These are phyloP conservation scores for Aureococcus anophagefferens DNA, from an alignment of 108 stramenopile species.

Conservation along the genomic window DNA sequence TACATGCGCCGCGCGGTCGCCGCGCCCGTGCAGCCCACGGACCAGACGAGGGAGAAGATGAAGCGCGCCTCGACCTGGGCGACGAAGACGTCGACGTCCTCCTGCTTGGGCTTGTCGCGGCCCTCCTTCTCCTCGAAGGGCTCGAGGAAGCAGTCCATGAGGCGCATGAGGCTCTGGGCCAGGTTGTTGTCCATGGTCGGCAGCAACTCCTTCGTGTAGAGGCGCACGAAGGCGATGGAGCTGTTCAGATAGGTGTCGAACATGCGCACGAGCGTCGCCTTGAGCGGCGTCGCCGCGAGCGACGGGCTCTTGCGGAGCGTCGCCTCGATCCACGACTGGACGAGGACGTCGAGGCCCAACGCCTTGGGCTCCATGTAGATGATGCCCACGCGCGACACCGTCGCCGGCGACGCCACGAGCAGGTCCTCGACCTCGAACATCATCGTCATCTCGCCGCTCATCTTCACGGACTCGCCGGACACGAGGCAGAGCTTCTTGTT, in stretches of 20 bases:
- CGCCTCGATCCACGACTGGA: slow-evolving; percentile 37
- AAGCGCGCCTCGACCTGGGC: slow-evolving; percentile 39
- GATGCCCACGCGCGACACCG: slow-evolving; percentile 57
- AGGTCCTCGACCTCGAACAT: slow-evolving; percentile 65
- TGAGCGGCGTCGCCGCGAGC: slow-evolving; percentile 15
- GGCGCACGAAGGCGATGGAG: slow-evolving; percentile 26
- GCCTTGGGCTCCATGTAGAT: slow-evolving; percentile 61
- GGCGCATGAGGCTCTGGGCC: slow-evolving; percentile 31
- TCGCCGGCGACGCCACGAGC: slow-evolving; percentile 54
- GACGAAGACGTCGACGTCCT: slow-evolving; percentile 11
- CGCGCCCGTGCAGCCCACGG: slow-evolving; percentile 36
- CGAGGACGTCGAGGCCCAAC: slow-evolving; percentile 44
- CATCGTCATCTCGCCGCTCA: slow-evolving; percentile 53
- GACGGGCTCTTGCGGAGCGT: neutral
- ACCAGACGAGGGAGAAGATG: slow-evolving; percentile 48
- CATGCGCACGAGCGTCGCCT: slow-evolving; percentile 11
- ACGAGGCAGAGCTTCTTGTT: slow-evolving; percentile 64
- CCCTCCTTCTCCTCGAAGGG: slow-evolving; percentile 39
- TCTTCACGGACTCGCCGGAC: slow-evolving; percentile 57
- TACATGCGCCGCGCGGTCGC: slow-evolving; percentile 27
- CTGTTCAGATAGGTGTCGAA: slow-evolving; percentile 39
- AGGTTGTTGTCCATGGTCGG: slow-evolving; percentile 59
- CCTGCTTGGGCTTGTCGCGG: slow-evolving; percentile 20
- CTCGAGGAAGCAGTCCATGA: slow-evolving; percentile 52
- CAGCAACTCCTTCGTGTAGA: slow-evolving; percentile 38